A percentile compares a stretch with the other conserved stretches of the same genome.
phyloP scores from a whole-genome alignment of 805 yeast genomes.

The Starmerella apis region DNA sequence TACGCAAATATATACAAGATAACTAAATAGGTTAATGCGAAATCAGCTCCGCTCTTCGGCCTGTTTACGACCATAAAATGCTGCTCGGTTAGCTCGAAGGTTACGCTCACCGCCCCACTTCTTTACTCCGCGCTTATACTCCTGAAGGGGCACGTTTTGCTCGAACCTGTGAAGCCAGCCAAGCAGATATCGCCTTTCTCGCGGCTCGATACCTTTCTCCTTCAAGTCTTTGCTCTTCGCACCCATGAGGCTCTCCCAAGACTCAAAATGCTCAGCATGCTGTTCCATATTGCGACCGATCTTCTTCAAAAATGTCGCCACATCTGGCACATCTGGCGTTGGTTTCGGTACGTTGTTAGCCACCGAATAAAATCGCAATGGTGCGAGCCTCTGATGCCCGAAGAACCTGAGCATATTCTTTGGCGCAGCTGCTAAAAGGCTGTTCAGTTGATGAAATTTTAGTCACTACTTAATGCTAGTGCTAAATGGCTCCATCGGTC shows the following conservation, averaged over 20 bases:
- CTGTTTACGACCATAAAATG: constrained; percentile 28
- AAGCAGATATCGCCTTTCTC: constrained; percentile 55
- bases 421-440: neutral
- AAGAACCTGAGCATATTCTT: neutral
- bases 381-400: neutral
- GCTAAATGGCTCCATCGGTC: neutral
- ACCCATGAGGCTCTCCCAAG: constrained; percentile 59
- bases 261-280: constrained; percentile 56
- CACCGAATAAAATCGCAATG: neutral
- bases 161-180: constrained; percentile 60
- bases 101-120: constrained; percentile 81
- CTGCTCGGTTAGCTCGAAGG: constrained; percentile 53
- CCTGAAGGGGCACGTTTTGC: constrained; percentile 45
- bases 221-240: constrained; percentile 50
- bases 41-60: constrained; percentile 28
- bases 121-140: constrained; percentile 59
- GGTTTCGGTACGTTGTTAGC: constrained; percentile 30
- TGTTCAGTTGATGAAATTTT: neutral
- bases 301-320: constrained; percentile 55
- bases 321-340: constrained; percentile 52
- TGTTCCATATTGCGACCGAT: constrained; percentile 72
- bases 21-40: neutral
- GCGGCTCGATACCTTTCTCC: constrained; percentile 63
- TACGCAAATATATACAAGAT: constrained; percentile 29
- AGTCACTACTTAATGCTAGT: constrained; percentile 3